phyloP scores from a whole-genome alignment of 2,329 filamentous ascomycete species.

The Lasiodiplodia sp. region DNA sequence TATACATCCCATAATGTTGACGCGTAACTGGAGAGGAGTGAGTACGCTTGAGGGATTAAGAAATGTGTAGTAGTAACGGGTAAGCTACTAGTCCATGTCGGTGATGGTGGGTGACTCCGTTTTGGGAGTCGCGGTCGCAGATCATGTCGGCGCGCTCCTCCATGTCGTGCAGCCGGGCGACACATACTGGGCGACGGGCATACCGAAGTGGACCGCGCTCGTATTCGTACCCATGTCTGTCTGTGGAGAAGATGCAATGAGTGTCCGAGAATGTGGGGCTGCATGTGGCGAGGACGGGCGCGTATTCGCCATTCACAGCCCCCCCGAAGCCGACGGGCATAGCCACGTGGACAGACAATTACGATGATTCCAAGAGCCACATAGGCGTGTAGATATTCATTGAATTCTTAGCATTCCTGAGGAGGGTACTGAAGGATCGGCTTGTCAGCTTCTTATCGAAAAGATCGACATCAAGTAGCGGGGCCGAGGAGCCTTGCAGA shows the following conservation, averaged over 20 bases:
- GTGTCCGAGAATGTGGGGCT: too few species aligned
- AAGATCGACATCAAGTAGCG: neutral
- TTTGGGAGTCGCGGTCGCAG: constrained; percentile 61
- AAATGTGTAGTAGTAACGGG: too few species aligned
- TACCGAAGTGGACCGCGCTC: constrained; percentile 66
- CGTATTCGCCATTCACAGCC: constrained; percentile 69
- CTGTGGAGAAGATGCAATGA: constrained; percentile 42
- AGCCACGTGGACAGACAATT: constrained; percentile 69
- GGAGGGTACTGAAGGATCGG: neutral
- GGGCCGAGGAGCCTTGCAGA: neutral
- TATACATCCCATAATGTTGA: too few species aligned
- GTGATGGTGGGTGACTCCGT: constrained; percentile 64
- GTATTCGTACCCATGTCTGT: constrained; percentile 70
- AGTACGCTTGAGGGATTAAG: neutral
- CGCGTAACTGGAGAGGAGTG: neutral
- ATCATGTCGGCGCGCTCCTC: constrained; percentile 68
- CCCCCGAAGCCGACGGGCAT: constrained; percentile 66
- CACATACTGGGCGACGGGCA: constrained; percentile 61
- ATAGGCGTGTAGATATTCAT: neutral
- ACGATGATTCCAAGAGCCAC: neutral
- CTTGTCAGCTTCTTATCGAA: neutral
- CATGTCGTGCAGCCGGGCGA: constrained; percentile 70
- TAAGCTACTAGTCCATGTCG: constrained; percentile 56
- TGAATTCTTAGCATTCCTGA: neutral
- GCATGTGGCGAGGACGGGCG: neutral